A percentile compares a stretch with the other conserved stretches of the same genome.
phyloP scores from a whole-genome alignment of 2,329 filamentous ascomycete genomes.

The Paracamarosporium sp. region DNA sequence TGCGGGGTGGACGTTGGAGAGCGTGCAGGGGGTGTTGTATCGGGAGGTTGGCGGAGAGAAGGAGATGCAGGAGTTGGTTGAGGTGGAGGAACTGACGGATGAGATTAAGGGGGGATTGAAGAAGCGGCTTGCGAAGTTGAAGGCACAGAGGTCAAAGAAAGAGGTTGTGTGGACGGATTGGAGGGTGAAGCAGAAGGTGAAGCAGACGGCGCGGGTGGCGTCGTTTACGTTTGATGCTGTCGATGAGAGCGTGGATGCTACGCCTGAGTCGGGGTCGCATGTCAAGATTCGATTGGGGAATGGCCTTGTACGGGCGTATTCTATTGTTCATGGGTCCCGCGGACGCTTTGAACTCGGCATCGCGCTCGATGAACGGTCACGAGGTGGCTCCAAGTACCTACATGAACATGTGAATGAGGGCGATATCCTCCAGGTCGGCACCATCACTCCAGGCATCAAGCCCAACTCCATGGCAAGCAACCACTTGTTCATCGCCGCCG shows the following conservation, averaged over 20 bases:
- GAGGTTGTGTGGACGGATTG: constrained; percentile 2
- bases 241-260: not conserved
- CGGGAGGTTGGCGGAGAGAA: not conserved
- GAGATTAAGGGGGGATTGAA: not conserved
- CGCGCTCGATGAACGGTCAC: constrained; percentile 1
- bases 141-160: not conserved
- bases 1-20: constrained; percentile 4
- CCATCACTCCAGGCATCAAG: constrained; percentile 1
- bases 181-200: not conserved
- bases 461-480: constrained; percentile 5
- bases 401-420: constrained; percentile 1
- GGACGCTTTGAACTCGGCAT: constrained; percentile 9
- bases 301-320: constrained; percentile 5
- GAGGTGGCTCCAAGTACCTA: constrained; percentile 2
- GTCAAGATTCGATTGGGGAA: not conserved
- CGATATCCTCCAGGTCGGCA: not conserved
- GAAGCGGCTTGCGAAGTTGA: not conserved
- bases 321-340: not conserved
- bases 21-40: constrained; percentile 1
- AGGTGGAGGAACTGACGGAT: not conserved
- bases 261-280: not conserved
- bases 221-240: constrained; percentile 2
- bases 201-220: not conserved
- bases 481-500: constrained; percentile 7
- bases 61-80: not conserved